Base-by-base conservation (phyloP, 306 rosid genomes). In the Acacia confusa region DNA sequence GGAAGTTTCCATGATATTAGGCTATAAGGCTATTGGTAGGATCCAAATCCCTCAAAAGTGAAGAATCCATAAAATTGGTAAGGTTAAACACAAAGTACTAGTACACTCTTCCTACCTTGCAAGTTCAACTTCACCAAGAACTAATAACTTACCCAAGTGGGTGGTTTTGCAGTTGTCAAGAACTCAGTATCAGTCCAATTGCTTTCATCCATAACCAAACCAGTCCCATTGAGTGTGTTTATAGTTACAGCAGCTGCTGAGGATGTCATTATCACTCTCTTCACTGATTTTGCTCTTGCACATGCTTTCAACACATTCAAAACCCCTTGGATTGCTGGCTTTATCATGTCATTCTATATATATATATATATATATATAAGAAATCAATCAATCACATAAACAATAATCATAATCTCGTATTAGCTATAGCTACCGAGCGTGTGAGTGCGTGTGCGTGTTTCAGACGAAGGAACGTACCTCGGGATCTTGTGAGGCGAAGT, bases 401-500 rank as follows among this genome's bases (percentile, higher is more conserved):
- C 64, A 57, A 36, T 36, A 36, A 36, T 57, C 10, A 22, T 20
- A 50, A 50, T 50, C 20, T 47, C 7, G 1, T 16, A 48, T 50
- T 15, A 50, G 55, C n/a, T 15, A 15, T 7, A 41, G 10, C 44
- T 8, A 41, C 45, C 0, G 45, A 41, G 16, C 15, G 48, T 2
- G 14, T 43, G 2, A 2, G 14, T 43, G 19, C 5, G 22, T 16
- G 58, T 19, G 10, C 11, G 55, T 60, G 41, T 85, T 19, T 22
- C 19, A 24, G 60, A 3, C 60, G 44, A 58, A 80, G 27, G n/a
- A 72, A 72, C 70, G 8, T 85, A 91, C 98, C 97, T 94, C 98
- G 1, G 98, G 98, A 60, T 94, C 98, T 85, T 87, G 68, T 2
- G 98, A 94, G 76, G 90, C 93, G 78, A 94, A 90, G 86, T 92